Conservation (phyloP, 805 yeast genomes). For the Starmerella scarabaei region DNA sequence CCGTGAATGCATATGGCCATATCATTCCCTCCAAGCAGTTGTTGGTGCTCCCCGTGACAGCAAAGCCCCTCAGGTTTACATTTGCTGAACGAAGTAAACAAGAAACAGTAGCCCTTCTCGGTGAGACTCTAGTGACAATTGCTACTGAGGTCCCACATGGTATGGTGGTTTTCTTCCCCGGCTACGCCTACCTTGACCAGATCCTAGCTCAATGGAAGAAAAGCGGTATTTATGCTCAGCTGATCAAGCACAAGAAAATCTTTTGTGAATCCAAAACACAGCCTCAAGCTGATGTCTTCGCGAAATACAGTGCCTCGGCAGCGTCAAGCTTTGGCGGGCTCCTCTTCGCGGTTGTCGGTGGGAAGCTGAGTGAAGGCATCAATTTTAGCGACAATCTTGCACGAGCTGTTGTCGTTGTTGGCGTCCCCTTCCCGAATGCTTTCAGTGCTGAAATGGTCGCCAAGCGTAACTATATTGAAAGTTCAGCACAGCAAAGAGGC, state of each 20-base stretch:
- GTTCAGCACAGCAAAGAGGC: conserved; percentile 36
- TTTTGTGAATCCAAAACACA: conserved; percentile 42
- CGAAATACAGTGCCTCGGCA: conserved; percentile 35
- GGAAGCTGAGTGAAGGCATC: conserved; percentile 85
- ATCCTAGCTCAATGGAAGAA: conserved; percentile 43
- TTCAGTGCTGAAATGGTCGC: conserved; percentile 71
- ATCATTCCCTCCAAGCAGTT: conserved; percentile 62
- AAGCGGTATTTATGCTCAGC: conserved; percentile 20
- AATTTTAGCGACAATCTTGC: conserved; percentile 83
- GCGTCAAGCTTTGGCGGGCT: conserved; percentile 41
- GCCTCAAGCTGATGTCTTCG: conserved; percentile 30
- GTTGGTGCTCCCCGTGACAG: conserved; percentile 41
- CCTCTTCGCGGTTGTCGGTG: conserved; percentile 79
- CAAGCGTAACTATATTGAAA: conserved; percentile 50
- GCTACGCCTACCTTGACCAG: conserved; percentile 56
- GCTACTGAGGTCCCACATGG: conserved; percentile 50
- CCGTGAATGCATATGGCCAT: conserved; percentile 65
- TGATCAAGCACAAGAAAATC: conserved; percentile 27
- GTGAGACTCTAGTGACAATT: conserved; percentile 36
- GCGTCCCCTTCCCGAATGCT: conserved; percentile 80
- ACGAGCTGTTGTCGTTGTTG: conserved; percentile 72
- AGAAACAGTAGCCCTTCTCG: conserved; percentile 38
- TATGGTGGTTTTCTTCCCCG: conserved; percentile 70
- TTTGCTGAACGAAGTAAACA: conserved; percentile 45
- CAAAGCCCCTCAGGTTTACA: conserved; percentile 45